These are phyloP conservation scores for Cutaneotrichosporon sp. DNA, from an alignment of 1,284 basidiomycete genomes.

Conservation along the genomic window DNA sequence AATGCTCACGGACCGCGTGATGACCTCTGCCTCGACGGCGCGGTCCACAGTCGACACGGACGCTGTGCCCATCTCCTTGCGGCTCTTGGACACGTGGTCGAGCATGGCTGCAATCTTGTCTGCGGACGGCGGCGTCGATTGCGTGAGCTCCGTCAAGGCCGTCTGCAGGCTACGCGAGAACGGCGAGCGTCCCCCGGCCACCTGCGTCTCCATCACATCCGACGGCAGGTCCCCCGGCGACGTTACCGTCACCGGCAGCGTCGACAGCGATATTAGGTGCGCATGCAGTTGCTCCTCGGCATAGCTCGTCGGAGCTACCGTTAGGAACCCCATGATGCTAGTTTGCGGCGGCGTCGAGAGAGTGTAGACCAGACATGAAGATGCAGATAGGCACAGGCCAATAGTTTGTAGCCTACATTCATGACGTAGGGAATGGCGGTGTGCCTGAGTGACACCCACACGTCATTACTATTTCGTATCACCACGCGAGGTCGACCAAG, in stretches of 20 bases:
- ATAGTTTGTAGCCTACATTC: no score
- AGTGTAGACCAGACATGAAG: no score
- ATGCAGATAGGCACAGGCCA: no score
- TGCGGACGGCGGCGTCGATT: slow-evolving; percentile 22
- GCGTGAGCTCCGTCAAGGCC: slow-evolving; percentile 34
- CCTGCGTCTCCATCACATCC: not conserved
- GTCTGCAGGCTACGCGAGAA: slow-evolving; percentile 19
- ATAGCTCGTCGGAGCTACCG: slow-evolving; percentile 32
- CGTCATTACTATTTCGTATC: slow-evolving; percentile 1
- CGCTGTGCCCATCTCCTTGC: not conserved
- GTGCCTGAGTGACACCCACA: not conserved
- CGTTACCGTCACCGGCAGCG: slow-evolving; percentile 36
- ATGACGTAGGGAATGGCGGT: not conserved
- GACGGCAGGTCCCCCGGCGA: slow-evolving; percentile 1
- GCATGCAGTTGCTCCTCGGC: slow-evolving; percentile 38
- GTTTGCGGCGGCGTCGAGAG: not conserved
- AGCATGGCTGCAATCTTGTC: slow-evolving; percentile 31
- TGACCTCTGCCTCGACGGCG: slow-evolving; percentile 37
- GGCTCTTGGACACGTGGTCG: slow-evolving; percentile 6
- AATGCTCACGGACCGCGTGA: slow-evolving; percentile 42
- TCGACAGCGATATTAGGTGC: slow-evolving; percentile 41
- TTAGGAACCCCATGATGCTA: slow-evolving; percentile 20
- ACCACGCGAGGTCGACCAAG: not conserved
- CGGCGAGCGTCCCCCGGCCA: not conserved
- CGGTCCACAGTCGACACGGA: slow-evolving; percentile 23